Evolutionary conservation across 192 early-diverging fungal genomes (phyloP).

Genomic region (Podila clonocystis): DNA sequence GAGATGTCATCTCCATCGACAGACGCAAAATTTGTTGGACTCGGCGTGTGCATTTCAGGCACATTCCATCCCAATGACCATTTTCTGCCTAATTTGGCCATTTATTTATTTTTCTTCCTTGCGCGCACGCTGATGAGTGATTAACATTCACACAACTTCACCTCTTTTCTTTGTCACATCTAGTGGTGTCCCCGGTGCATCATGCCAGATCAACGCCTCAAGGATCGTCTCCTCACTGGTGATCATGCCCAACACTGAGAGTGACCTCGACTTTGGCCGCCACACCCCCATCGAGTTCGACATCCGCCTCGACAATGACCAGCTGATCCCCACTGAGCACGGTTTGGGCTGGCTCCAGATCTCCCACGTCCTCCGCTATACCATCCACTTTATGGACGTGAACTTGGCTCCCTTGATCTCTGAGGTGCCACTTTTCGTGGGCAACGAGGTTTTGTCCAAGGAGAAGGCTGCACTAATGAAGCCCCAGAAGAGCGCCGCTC

Average conservation of each 20-base stretch:
- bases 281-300: slow-evolving; percentile 36
- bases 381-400: slow-evolving; percentile 38
- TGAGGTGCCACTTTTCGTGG: slow-evolving; percentile 40
- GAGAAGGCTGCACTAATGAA: background rate
- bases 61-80: slow-evolving; percentile 14
- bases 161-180: background rate
- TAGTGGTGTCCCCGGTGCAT: slow-evolving; percentile 24
- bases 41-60: background rate
- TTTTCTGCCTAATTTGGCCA: slow-evolving; percentile 14
- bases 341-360: slow-evolving; percentile 41
- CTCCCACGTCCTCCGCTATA: slow-evolving; percentile 40
- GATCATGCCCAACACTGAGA: slow-evolving; percentile 17
- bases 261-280: slow-evolving; percentile 40
- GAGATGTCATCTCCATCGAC: no score
- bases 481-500: slow-evolving; percentile 11
- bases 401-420: slow-evolving; percentile 15
- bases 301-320: slow-evolving; percentile 41
- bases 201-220: slow-evolving; percentile 20
- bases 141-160: no score
- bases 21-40: background rate
- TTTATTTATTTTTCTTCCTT: no score
- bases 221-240: slow-evolving; percentile 26
- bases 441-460: slow-evolving; percentile 27
- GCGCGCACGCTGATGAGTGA: no score
- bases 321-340: slow-evolving; percentile 42